Conservation (phyloP, 176 grass and related monocot genomes). For the Bromus sterilis region DNA sequence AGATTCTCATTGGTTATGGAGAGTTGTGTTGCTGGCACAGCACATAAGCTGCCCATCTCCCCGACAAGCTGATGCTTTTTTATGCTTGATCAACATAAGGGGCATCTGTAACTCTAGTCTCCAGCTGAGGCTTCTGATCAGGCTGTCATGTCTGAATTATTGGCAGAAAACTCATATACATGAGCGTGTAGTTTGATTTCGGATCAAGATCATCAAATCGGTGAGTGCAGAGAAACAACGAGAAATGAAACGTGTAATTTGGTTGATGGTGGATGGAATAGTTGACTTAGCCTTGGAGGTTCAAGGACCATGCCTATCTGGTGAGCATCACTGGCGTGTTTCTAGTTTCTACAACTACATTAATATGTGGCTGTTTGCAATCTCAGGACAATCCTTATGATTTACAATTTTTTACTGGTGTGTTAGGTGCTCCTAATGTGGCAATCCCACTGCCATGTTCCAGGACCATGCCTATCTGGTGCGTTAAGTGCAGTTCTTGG, state of each 20-base stretch:
- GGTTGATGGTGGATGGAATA: not conserved
- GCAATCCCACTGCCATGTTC: not conserved
- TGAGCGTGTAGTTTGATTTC: not conserved
- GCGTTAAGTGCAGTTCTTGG: too few species aligned
- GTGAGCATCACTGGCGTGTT: not conserved
- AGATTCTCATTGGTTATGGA: not conserved
- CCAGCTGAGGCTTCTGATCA: too few species aligned
- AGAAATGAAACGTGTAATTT: not conserved
- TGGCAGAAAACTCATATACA: not conserved
- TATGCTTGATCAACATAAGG: not conserved
- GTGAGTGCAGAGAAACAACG: not conserved
- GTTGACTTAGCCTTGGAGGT: not conserved
- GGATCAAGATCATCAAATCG: not conserved
- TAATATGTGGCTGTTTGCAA: not conserved
- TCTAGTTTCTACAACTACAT: not conserved
- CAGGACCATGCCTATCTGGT: too few species aligned
- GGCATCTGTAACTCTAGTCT: too few species aligned
- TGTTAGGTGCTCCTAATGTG: not conserved
- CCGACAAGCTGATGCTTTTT: not conserved
- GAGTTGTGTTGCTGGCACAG: too few species aligned
- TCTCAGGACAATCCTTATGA: not conserved
- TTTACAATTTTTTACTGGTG: not conserved
- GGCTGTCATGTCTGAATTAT: constrained; percentile 1
- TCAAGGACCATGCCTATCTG: not conserved
- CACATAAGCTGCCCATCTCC: too few species aligned